Base-by-base conservation (phyloP, 345 rosid species). In the Linum usitatissimum region DNA sequence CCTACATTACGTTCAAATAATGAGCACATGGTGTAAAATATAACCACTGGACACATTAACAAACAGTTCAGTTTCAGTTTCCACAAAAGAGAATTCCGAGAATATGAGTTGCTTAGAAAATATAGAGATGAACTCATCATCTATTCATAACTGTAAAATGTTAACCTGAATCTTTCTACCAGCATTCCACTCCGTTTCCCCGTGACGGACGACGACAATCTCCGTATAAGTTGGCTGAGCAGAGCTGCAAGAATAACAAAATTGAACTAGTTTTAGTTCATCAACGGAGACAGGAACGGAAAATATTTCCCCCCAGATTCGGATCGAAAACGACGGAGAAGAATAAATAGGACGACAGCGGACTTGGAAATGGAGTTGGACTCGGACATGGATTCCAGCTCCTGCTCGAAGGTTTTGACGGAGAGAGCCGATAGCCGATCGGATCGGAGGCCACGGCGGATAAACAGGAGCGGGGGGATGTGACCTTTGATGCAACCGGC, bases 141-240 rank as follows among this genome's bases (percentile, higher is more conserved):
- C 15, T 20, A 17, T 6, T 21, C 9, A 7, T 14, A 7, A n/a
- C 4, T 36, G 15, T 6, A 28, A 53, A 18, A 38, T 19, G 14
- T 10, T 19, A 15, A 85, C 97, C 87, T 86, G 96, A 67, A 87
- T 69, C 68, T 78, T 86, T 74, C 87, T 81, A 49, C 81, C 79
- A 1, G 77, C 82, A 63, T 90, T 90, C 97, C 93, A 90, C 65
- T 71, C 82, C 36, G 91, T 90, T 77, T 90, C 93, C 3, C 95
- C 87, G 45, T 90, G 95, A 63, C 90, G 93, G 12, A 90, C 81
- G 45, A 87, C 85, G 62, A 90, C 59, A 55, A 90, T 80, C 82
- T 87, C 93, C 55, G 89, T 59, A 66, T 61, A 83, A 56, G 60
- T 59, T 0, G 38, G 77, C 54, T 67, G 67, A 1, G 57, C 66